Percentiles rank a stretch among this genome's conserved stretches.
Evolutionary conservation across 192 early-diverging fungal species (phyloP).

Genomic region (Linnemannia exigua): DNA sequence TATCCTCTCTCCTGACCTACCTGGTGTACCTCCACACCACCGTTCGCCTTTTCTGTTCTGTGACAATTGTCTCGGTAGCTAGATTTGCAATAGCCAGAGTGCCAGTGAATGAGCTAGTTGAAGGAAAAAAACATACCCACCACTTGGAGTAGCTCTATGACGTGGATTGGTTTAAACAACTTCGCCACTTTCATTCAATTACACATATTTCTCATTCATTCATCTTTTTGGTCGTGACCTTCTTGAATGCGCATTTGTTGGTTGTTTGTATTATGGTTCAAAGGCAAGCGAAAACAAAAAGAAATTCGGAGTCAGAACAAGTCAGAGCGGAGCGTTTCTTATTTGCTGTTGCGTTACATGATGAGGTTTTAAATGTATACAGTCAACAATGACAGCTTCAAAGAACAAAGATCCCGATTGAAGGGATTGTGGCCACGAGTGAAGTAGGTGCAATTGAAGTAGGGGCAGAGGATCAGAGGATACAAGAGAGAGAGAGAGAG

Average conservation of each 20-base stretch:
- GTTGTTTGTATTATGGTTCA: not conserved
- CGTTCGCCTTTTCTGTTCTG: not conserved
- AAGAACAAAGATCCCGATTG: not conserved
- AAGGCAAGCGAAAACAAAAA: not conserved
- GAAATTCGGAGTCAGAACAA: slow-evolving; percentile 5
- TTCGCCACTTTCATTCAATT: slow-evolving; percentile 3
- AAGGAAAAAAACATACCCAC: not conserved
- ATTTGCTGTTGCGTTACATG: not conserved
- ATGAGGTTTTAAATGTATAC: not conserved
- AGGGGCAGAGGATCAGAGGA: too few relatives aligned
- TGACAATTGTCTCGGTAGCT: not conserved
- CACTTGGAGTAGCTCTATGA: too few relatives aligned
- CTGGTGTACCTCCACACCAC: not conserved
- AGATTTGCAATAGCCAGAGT: not conserved
- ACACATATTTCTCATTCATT: not conserved
- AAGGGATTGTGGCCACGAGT: not conserved
- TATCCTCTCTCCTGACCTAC: not conserved
- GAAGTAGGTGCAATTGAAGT: too few relatives aligned
- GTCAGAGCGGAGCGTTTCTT: not conserved
- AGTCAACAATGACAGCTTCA: not conserved
- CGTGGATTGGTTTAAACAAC: not conserved
- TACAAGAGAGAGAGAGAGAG: not conserved
- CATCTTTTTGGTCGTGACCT: not conserved
- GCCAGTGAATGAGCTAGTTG: not conserved
- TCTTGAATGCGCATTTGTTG: not conserved